Evolutionary conservation across 1,284 basidiomycete species (phyloP).

Genomic region (Rhizoctonia solani): DNA sequence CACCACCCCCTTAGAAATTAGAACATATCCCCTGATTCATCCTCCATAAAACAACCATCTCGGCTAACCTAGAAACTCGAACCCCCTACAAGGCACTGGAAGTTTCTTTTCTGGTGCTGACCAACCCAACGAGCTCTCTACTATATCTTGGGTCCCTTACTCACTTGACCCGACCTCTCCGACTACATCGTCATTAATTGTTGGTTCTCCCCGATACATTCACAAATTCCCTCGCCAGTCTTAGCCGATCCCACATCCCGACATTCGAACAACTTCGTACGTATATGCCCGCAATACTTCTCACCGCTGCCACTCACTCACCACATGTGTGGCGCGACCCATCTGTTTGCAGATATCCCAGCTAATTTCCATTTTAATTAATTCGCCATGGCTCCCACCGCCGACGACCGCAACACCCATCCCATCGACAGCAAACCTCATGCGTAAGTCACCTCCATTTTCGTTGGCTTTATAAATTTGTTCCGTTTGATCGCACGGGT

Average conservation of each 20-base stretch:
- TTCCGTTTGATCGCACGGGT: too few species aligned
- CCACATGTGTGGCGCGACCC: slow-evolving; percentile 21
- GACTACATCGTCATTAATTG: background rate
- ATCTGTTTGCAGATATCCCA: too few species aligned
- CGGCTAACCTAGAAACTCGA: slow-evolving; percentile 16
- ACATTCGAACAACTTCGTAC: slow-evolving; percentile 18
- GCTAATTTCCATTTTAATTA: too few species aligned
- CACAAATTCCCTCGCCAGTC: background rate
- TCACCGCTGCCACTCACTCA: slow-evolving; percentile 11
- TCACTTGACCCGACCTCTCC: slow-evolving; percentile 13
- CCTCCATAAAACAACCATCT: slow-evolving; percentile 1
- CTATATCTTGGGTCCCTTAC: too few species aligned
- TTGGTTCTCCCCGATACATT: slow-evolving; percentile 9
- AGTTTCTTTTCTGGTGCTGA: slow-evolving; percentile 11
- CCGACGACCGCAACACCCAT: background rate
- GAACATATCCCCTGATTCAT: background rate
- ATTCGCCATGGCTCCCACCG: slow-evolving; percentile 10
- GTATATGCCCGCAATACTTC: background rate
- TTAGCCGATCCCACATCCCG: slow-evolving; percentile 30
- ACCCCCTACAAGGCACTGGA: too few species aligned
- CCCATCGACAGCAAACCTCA: slow-evolving; percentile 18
- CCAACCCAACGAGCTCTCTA: too few species aligned
- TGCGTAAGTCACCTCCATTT: slow-evolving; percentile 18
- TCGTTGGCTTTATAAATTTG: background rate
- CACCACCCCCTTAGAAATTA: background rate